A percentile compares a stretch with the other conserved stretches of the same genome.
phyloP scores from a whole-genome alignment of 148 eudicot species.

The Cornus florida region DNA sequence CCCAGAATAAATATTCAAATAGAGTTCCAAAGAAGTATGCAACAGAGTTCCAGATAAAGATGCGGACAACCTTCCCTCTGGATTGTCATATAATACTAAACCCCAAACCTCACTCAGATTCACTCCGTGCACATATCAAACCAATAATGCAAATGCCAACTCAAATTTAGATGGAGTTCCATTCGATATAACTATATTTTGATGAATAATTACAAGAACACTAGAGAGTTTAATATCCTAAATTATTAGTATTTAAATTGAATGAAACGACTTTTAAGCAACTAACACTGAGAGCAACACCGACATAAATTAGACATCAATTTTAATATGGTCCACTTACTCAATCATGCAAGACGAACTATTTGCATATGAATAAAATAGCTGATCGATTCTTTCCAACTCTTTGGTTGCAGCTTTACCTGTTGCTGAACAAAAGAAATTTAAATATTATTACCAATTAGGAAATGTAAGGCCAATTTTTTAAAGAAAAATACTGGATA shows the following conservation, averaged over 20 bases:
- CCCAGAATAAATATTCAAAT: not conserved
- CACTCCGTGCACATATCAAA: not conserved
- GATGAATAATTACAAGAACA: not conserved
- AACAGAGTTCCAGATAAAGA: not conserved
- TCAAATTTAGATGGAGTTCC: not conserved
- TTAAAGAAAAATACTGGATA: conserved; percentile 7
- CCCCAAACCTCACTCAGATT: not conserved
- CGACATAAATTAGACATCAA: not conserved
- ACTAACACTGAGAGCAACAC: not conserved
- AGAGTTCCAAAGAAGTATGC: not conserved
- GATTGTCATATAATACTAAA: not conserved
- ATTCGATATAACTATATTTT: not conserved
- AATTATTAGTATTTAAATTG: not conserved
- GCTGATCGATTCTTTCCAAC: conserved; percentile 74
- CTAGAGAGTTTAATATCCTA: not conserved
- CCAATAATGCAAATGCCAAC: conserved; percentile 1
- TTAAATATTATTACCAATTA: not conserved
- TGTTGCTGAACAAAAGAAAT: conserved; percentile 49
- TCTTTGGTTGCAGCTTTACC: conserved; percentile 77
- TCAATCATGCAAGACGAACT: conserved; percentile 63
- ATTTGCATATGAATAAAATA: conserved; percentile 73
- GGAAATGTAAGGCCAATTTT: not conserved
- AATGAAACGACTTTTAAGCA: not conserved
- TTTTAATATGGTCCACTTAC: conserved; percentile 47
- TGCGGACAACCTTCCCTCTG: conserved; percentile 1